Percentiles rank a stretch among this genome's conserved stretches.
Evolutionary conservation across 768 basidiomycete species (phyloP).

Genomic region (Leccinum pellstonianum): DNA sequence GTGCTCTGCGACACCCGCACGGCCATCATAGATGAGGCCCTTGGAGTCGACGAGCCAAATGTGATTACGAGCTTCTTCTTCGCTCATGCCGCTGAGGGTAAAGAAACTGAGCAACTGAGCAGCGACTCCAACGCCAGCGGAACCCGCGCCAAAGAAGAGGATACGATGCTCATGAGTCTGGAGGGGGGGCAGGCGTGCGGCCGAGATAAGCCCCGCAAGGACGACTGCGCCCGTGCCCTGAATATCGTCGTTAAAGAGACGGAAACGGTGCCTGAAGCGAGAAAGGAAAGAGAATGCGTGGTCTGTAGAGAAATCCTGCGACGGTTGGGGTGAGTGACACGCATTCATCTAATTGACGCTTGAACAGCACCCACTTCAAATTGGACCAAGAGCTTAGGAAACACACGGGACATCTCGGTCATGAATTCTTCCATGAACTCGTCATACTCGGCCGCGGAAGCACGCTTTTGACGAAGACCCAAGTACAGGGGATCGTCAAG

Average conservation of each 20-base stretch:
- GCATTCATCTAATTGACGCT: background rate
- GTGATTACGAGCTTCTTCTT: slow-evolving; percentile 70
- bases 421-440: slow-evolving; percentile 95
- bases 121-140: slow-evolving; percentile 90
- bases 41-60: slow-evolving; percentile 88
- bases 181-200: slow-evolving; percentile 69
- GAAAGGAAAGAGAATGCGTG: slow-evolving; percentile 87
- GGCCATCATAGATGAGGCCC: slow-evolving; percentile 76
- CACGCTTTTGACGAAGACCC: slow-evolving; percentile 72
- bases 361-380: slow-evolving; percentile 55
- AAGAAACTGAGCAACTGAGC: slow-evolving; percentile 89
- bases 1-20: slow-evolving; percentile 74
- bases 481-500: slow-evolving; percentile 89
- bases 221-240: slow-evolving; percentile 92
- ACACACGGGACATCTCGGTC: slow-evolving; percentile 68
- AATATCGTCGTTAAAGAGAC: slow-evolving; percentile 89
- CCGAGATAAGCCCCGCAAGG: slow-evolving; percentile 86
- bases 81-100: slow-evolving; percentile 70
- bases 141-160: slow-evolving; percentile 91
- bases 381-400: slow-evolving; percentile 83
- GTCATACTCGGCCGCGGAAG: slow-evolving; percentile 61
- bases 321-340: slow-evolving; percentile 2
- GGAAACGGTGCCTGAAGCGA: slow-evolving; percentile 70
- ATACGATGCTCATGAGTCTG: slow-evolving; percentile 76
- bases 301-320: slow-evolving; percentile 86